These are phyloP conservation scores for Piloderma croceum DNA, from an alignment of 768 basidiomycete genomes.

Conservation along the genomic window DNA sequence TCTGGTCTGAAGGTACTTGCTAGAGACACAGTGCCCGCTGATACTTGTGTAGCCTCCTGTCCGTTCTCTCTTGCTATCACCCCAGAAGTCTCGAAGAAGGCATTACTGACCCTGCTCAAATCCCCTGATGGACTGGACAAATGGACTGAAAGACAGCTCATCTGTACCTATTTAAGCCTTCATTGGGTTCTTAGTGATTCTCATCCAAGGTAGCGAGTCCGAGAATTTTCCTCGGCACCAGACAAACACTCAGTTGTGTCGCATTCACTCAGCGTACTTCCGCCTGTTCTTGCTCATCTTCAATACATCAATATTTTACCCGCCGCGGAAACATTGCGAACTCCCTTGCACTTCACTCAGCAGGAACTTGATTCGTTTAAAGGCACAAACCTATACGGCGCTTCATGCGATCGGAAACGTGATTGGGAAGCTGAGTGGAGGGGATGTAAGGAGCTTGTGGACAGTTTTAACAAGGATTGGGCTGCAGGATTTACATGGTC, in stretches of 20 bases:
- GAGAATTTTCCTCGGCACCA: conserved; percentile 2
- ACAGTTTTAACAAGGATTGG: conserved; percentile 34
- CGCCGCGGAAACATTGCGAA: conserved; percentile 45
- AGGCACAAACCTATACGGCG: conserved; percentile 79
- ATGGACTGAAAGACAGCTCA: conserved; percentile 63
- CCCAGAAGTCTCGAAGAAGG: conserved; percentile 37
- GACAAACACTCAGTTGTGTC: conserved; percentile 3
- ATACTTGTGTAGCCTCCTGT: conserved; percentile 57
- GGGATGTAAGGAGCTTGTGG: conserved; percentile 41
- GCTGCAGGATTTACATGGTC: conserved; percentile 63
- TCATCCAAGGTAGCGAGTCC: conserved; percentile 28
- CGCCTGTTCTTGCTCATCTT: conserved; percentile 36
- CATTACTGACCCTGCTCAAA: conserved; percentile 38
- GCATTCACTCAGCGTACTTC: conserved; percentile 8
- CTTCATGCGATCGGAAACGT: conserved; percentile 58
- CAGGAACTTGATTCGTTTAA: conserved; percentile 60
- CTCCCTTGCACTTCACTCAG: conserved; percentile 66
- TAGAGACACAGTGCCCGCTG: conserved; percentile 37
- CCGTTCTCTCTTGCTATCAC: conserved; percentile 66
- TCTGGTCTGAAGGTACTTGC: conserved; percentile 52
- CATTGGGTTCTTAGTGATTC: conserved; percentile 51
- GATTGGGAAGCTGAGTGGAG: conserved; percentile 63
- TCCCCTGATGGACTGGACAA: conserved; percentile 18
- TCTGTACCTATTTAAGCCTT: conserved; percentile 59
- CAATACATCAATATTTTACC: conserved; percentile 73